These are phyloP conservation scores for Trichoderma arundinaceum DNA, from an alignment of 2,329 filamentous ascomycete genomes.

Conservation along the genomic window DNA sequence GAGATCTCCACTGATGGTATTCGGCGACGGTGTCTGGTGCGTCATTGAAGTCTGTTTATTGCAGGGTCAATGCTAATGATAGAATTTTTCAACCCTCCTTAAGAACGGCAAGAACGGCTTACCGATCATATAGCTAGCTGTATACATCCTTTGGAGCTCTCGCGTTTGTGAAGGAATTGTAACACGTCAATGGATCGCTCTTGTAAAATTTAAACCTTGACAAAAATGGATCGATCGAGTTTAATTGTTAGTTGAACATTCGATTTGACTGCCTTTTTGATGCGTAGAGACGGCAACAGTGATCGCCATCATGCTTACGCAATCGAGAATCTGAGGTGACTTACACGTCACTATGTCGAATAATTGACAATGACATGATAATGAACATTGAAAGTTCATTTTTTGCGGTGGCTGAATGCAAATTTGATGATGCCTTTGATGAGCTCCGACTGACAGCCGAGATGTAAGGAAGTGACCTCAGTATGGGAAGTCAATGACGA, in stretches of 20 bases:
- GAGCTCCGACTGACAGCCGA: background rate
- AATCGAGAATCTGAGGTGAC: background rate
- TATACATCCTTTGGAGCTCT: too few species aligned
- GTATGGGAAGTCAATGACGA: conserved; percentile 3
- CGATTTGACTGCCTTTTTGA: background rate
- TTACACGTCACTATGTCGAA: conserved; percentile 1
- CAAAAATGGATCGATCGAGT: too few species aligned
- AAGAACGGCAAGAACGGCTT: too few species aligned
- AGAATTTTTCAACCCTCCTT: too few species aligned
- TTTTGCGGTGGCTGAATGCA: background rate
- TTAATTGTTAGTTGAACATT: background rate
- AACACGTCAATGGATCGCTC: too few species aligned
- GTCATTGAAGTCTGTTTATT: too few species aligned
- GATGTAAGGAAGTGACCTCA: background rate
- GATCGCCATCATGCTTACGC: background rate
- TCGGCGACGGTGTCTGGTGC: too few species aligned
- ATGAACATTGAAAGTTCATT: background rate
- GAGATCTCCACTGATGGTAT: too few species aligned
- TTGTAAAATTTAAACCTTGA: too few species aligned
- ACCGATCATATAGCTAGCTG: too few species aligned
- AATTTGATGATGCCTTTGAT: background rate
- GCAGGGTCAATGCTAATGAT: too few species aligned
- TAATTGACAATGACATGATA: background rate
- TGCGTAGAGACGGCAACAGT: background rate
- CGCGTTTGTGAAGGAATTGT: too few species aligned